phyloP scores from a whole-genome alignment of 805 yeast genomes.

The Candida berthetii region DNA sequence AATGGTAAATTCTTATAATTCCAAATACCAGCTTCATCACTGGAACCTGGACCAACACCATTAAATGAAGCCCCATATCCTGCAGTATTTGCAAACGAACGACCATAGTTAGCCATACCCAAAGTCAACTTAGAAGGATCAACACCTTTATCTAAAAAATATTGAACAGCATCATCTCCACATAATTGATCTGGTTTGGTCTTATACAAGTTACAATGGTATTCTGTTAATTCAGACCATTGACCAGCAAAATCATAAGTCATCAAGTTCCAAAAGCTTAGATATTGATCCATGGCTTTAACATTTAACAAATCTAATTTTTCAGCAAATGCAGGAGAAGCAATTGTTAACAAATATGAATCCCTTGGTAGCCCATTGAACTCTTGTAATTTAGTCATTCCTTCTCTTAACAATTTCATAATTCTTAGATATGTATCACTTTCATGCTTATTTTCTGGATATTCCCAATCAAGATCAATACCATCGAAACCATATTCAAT shows the following conservation, averaged over 20 bases:
- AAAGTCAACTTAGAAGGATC: conserved; percentile 48
- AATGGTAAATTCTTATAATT: conserved; percentile 53
- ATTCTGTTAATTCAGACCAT: conserved; percentile 59
- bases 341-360: conserved; percentile 54
- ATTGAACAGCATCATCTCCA: conserved; percentile 41
- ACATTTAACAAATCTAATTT: conserved; percentile 39
- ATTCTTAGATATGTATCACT: conserved; percentile 38
- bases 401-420: conserved; percentile 31
- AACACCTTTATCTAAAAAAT: conserved; percentile 37
- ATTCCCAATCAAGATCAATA: conserved; percentile 94
- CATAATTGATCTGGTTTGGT: conserved; percentile 26
- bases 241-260: conserved; percentile 82
- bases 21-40: conserved; percentile 44
- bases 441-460: conserved; percentile 47
- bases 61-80: conserved; percentile 36
- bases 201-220: conserved; percentile 59
- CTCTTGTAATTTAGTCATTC: conserved; percentile 32
- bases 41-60: conserved; percentile 36
- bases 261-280: conserved; percentile 83
- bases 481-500: conserved; percentile 73
- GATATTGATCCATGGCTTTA: conserved; percentile 44
- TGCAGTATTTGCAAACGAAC: conserved; percentile 38
- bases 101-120: conserved; percentile 89
- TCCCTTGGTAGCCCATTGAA: conserved; percentile 12
- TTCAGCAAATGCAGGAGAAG: conserved; percentile 64